A percentile compares a stretch with the other conserved stretches of the same genome.
These are phyloP conservation scores for Yarrowia porcina DNA, from an alignment of 805 yeast genomes.

Conservation along the genomic window DNA sequence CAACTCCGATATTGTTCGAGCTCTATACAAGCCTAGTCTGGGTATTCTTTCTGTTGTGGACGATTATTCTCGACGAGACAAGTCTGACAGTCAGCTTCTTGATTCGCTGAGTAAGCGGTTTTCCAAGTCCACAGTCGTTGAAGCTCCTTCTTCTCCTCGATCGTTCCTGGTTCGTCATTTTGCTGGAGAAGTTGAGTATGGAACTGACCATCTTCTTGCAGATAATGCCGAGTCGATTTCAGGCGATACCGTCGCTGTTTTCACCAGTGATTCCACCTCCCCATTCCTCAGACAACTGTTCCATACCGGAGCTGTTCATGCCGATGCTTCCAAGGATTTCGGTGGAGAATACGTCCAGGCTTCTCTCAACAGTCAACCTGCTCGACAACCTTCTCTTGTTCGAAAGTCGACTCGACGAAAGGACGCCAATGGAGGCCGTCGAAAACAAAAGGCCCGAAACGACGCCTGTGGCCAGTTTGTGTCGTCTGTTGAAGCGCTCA, in stretches of 20 bases:
- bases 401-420: conserved; percentile 30
- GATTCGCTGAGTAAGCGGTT: conserved; percentile 38
- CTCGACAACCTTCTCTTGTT: conserved; percentile 41
- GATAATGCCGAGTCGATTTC: conserved; percentile 52
- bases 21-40: conserved; percentile 44
- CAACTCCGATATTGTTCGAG: conserved; percentile 53
- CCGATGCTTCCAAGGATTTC: conserved; percentile 29
- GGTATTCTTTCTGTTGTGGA: conserved; percentile 42
- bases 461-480: conserved; percentile 39
- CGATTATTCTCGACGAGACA: conserved; percentile 40
- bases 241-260: conserved; percentile 42
- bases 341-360: conserved; percentile 39
- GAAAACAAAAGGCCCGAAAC: conserved; percentile 25
- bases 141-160: conserved; percentile 37
- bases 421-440: conserved; percentile 1
- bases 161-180: conserved; percentile 55
- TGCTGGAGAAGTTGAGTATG: conserved; percentile 57
- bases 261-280: conserved; percentile 41
- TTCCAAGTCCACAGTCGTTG: conserved; percentile 35
- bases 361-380: conserved; percentile 42
- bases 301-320: conserved; percentile 40
- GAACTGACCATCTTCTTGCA: conserved; percentile 49
- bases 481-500: conserved; percentile 38
- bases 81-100: conserved; percentile 37
- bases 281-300: conserved; percentile 40